phyloP scores from a whole-genome alignment of 352 stramenopile species.

The Phytophthora capsici region DNA sequence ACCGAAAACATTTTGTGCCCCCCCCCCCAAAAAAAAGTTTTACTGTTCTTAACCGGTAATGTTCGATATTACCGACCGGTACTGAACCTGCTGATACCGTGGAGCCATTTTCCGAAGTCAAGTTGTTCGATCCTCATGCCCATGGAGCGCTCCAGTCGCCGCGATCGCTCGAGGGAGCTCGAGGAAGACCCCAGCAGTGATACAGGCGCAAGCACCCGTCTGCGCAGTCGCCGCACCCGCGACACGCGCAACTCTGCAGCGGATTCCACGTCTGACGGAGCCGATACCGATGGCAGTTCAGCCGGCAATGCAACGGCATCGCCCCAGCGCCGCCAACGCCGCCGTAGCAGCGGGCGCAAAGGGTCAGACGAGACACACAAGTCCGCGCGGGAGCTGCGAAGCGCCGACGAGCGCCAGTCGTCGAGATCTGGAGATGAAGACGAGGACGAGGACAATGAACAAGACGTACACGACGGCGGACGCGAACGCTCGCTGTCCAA shows the following conservation, averaged over 20 bases:
- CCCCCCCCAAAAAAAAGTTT: too few relatives aligned
- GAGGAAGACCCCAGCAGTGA: slow-evolving; percentile 39
- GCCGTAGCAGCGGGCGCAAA: slow-evolving; percentile 30
- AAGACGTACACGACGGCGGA: slow-evolving; percentile 16
- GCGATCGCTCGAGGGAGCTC: slow-evolving; percentile 36
- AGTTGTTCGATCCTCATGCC: neutral
- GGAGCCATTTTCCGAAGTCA: neutral
- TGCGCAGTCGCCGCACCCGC: slow-evolving; percentile 45
- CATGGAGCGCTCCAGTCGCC: slow-evolving; percentile 69
- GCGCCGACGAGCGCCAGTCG: slow-evolving; percentile 38
- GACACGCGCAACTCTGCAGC: slow-evolving; percentile 34
- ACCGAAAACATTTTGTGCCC: slow-evolving; percentile 13
- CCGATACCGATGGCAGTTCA: slow-evolving; percentile 67
- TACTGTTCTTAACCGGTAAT: too few relatives aligned
- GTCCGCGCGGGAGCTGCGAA: slow-evolving; percentile 15
- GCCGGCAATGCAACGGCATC: slow-evolving; percentile 10
- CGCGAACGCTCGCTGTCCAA: slow-evolving; percentile 71
- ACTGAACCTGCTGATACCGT: too few relatives aligned
- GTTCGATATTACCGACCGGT: too few relatives aligned
- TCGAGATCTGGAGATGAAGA: slow-evolving; percentile 33
- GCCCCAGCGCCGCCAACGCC: slow-evolving; percentile 23
- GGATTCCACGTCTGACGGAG: slow-evolving; percentile 61
- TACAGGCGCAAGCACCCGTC: slow-evolving; percentile 36
- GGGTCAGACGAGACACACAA: slow-evolving; percentile 36
- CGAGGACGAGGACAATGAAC: slow-evolving; percentile 25